These are phyloP conservation scores for Aspergillus funiculosus DNA, from an alignment of 495 filamentous ascomycete species.

Conservation along the genomic window DNA sequence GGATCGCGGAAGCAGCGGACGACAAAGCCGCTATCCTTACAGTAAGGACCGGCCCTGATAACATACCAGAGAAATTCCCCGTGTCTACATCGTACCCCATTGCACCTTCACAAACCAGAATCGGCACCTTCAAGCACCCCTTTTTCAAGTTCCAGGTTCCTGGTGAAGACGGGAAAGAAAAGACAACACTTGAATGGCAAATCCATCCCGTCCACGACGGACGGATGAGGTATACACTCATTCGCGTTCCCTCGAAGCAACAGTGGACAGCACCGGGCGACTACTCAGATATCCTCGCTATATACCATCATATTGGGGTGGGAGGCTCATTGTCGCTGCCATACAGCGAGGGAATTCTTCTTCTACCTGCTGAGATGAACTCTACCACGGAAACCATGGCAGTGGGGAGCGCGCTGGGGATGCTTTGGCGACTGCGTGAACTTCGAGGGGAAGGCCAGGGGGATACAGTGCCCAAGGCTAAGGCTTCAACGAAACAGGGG, in stretches of 20 bases:
- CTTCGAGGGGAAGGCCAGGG: no score
- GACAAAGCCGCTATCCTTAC: not conserved
- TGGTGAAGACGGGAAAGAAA: not conserved
- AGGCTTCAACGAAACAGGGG: no score
- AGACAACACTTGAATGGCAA: conserved; percentile 1
- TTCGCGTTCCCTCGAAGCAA: not conserved
- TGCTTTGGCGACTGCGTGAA: not conserved
- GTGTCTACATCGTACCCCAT: conserved; percentile 3
- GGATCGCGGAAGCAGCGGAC: not conserved
- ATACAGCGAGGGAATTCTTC: conserved; percentile 10
- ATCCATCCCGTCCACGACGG: conserved; percentile 6
- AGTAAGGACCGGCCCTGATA: not conserved
- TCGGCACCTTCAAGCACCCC: not conserved
- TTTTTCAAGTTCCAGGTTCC: conserved; percentile 1
- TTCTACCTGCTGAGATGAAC: not conserved
- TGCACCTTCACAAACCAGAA: not conserved
- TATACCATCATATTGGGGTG: conserved; percentile 12
- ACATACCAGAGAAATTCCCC: not conserved
- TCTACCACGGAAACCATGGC: not conserved
- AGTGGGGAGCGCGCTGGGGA: not conserved
- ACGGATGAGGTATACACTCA: conserved; percentile 9
- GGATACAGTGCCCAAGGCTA: no score
- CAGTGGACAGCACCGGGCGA: not conserved
- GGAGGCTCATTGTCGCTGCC: conserved; percentile 2
- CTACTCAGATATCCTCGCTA: not conserved